Conservation (phyloP, 1,139 yeast species). For the Candida gigantensis region DNA sequence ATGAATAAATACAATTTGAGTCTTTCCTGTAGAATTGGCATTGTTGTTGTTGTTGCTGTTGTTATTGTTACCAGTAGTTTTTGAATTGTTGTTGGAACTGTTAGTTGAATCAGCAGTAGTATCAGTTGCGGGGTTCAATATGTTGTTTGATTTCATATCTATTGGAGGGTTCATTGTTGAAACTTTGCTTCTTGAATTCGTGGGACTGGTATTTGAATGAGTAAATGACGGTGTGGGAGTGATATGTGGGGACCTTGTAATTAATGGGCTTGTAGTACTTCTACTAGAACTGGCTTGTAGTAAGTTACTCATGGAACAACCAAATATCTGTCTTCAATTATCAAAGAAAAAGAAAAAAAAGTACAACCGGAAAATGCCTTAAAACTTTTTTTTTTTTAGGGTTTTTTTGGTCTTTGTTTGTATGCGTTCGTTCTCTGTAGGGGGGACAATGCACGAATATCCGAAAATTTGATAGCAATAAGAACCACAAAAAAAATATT, state of each 20-base stretch:
- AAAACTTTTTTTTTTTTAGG: no score
- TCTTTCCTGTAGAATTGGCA: constrained; percentile 23
- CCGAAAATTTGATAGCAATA: no score
- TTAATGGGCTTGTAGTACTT: constrained; percentile 1
- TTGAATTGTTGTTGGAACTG: background rate
- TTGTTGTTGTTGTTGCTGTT: constrained; percentile 3
- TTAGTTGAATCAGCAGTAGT: background rate
- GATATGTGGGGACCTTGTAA: constrained; percentile 1
- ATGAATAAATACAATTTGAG: constrained; percentile 62
- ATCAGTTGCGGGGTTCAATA: constrained; percentile 2
- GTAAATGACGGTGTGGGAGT: background rate
- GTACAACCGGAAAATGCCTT: no score
- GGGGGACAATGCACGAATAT: no score
- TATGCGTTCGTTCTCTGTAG: no score
- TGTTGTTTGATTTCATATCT: constrained; percentile 4
- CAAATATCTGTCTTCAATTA: background rate
- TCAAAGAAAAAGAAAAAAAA: constrained; percentile 1
- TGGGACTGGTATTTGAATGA: background rate
- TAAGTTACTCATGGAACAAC: constrained; percentile 6
- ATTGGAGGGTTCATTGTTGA: constrained; percentile 5
- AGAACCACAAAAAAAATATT: no score
- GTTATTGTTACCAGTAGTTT: background rate
- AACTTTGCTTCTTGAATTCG: background rate
- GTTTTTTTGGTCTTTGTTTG: no score
- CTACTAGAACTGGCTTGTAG: constrained; percentile 3